Conservation (phyloP, 306 rosid genomes). For the Cucumis sativus region Cucumber_9930_V3 NC_026659.2:2357001-2357500, state of each 20-base stretch:
- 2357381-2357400: background rate
- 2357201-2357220: background rate
- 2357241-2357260: background rate
- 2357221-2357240: background rate
- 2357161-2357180: slow-evolving; percentile 31
- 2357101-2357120: slow-evolving; percentile 59
- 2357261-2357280: slow-evolving; percentile 88
- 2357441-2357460: background rate
- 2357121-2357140: slow-evolving; percentile 82
- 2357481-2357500: background rate
- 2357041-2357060: background rate
- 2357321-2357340: slow-evolving; percentile 73
- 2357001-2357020: background rate
- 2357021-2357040: slow-evolving; percentile 9
- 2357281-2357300: slow-evolving; percentile 81
- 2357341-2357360: slow-evolving; percentile 1
- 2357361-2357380: background rate
- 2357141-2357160: slow-evolving; percentile 83
- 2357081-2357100: slow-evolving; percentile 68
- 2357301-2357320: slow-evolving; percentile 75
- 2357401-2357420: background rate
- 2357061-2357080: slow-evolving; percentile 84
- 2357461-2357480: background rate
- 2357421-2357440: background rate
- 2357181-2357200: background rate